Conservation (phyloP, 2,329 filamentous ascomycete genomes). For the Graphium sp. region DNA sequence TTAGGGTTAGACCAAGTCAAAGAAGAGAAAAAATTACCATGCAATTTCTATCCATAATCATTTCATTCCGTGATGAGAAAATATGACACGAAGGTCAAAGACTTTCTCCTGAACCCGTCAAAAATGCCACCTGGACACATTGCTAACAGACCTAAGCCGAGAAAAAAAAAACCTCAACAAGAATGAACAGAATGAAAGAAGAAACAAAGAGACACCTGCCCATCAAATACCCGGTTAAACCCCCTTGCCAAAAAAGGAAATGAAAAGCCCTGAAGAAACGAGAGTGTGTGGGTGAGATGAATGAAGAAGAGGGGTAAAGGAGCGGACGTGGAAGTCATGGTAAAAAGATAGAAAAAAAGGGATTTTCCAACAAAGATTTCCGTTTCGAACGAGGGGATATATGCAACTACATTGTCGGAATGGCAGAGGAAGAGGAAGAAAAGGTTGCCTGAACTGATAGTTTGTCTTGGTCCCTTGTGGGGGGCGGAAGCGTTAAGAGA, state of each 20-base stretch:
- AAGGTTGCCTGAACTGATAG: neutral
- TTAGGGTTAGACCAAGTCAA: too few species aligned
- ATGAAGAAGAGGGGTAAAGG: neutral
- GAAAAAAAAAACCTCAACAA: neutral
- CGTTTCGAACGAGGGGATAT: neutral
- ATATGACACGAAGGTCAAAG: too few species aligned
- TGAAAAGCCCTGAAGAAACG: constrained; percentile 3
- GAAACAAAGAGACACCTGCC: neutral
- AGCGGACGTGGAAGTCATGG: neutral
- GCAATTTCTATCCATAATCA: neutral
- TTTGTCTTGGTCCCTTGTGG: neutral
- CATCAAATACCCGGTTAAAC: neutral
- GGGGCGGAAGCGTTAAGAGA: neutral
- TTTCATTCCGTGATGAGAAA: too few species aligned
- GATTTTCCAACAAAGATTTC: neutral
- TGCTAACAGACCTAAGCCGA: neutral
- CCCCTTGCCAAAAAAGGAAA: constrained; percentile 1
- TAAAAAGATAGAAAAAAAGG: constrained; percentile 1
- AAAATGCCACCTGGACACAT: too few species aligned
- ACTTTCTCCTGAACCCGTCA: too few species aligned
- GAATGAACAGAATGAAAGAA: neutral
- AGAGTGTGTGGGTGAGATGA: neutral
- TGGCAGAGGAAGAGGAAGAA: neutral
- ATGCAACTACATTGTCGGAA: neutral
- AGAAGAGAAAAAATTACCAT: too few species aligned